A percentile compares a stretch with the other conserved stretches of the same genome.
phyloP scores from a whole-genome alignment of 1,284 basidiomycete species.

The Apiotrichum gracile region DNA sequence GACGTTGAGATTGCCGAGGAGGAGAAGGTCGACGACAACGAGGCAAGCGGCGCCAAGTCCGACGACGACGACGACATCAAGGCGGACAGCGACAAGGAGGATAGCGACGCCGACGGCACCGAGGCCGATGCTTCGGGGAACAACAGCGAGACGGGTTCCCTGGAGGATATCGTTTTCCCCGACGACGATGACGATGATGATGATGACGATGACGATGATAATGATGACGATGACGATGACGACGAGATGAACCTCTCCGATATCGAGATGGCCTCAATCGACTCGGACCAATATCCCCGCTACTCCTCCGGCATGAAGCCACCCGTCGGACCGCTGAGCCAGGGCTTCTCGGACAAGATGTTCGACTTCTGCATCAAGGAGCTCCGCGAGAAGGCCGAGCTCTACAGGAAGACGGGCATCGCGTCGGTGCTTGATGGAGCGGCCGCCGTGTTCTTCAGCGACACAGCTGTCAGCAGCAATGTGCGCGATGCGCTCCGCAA shows the following conservation, averaged over 20 bases:
- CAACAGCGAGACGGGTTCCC: background rate
- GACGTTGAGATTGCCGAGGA: background rate
- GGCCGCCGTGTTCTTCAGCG: background rate
- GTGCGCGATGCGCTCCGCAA: background rate
- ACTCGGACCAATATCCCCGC: no score
- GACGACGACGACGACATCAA: background rate
- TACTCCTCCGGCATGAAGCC: background rate
- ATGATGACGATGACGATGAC: background rate
- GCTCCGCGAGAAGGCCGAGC: constrained; percentile 12
- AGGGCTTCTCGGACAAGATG: constrained; percentile 10
- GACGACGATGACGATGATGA: background rate
- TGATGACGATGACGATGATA: background rate
- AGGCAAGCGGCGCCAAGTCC: background rate
- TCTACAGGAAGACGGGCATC: constrained; percentile 1
- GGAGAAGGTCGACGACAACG: background rate
- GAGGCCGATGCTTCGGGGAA: background rate
- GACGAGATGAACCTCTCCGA: background rate
- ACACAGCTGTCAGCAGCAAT: background rate
- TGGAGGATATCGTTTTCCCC: background rate
- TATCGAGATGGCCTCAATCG: no score
- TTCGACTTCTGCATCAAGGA: constrained; percentile 8
- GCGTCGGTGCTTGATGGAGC: constrained; percentile 3
- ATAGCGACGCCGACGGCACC: background rate
- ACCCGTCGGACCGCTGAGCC: background rate
- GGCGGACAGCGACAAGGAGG: background rate